A percentile compares a stretch with the other conserved stretches of the same genome.
These are phyloP conservation scores for Martensiomyces pterosporus DNA, from an alignment of 192 early-diverging fungal species.

Conservation along the genomic window DNA sequence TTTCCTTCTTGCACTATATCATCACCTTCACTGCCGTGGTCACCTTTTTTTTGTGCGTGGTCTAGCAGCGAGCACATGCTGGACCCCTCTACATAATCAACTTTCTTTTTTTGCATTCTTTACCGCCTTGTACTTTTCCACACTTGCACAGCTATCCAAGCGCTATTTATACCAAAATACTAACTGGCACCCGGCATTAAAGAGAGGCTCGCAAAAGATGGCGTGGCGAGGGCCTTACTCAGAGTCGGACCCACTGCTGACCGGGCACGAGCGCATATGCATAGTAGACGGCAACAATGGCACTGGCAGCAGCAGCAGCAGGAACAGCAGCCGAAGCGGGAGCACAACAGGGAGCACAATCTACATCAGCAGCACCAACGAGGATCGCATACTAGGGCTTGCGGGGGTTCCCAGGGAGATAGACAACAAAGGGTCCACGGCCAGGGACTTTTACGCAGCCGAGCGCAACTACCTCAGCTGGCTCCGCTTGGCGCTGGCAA, in stretches of 20 bases:
- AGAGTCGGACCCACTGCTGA: conserved; percentile 7
- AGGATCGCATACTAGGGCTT: neutral
- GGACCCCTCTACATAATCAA: too few relatives aligned
- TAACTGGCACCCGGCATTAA: too few relatives aligned
- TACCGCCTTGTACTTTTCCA: too few relatives aligned
- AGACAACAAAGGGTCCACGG: conserved; percentile 29
- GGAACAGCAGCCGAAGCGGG: neutral
- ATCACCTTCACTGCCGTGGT: too few relatives aligned
- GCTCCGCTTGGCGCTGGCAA: conserved; percentile 22
- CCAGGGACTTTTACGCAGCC: conserved; percentile 41
- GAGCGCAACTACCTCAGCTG: conserved; percentile 48
- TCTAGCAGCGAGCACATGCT: too few relatives aligned
- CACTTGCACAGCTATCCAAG: too few relatives aligned
- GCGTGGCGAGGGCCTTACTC: neutral
- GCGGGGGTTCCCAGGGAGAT: neutral
- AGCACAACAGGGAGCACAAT: neutral
- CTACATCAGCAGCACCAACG: neutral
- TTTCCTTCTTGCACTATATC: neutral
- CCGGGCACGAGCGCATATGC: neutral
- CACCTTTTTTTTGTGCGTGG: neutral
- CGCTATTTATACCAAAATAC: too few relatives aligned
- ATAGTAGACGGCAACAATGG: neutral
- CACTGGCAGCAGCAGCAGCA: neutral
- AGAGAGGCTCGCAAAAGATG: too few relatives aligned
- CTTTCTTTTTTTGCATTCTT: too few relatives aligned